Percentiles rank a stretch among this genome's conserved stretches.
These are phyloP conservation scores for Amaranthus palmeri DNA, from an alignment of 148 eudicot genomes.

Conservation along the genomic window DNA sequence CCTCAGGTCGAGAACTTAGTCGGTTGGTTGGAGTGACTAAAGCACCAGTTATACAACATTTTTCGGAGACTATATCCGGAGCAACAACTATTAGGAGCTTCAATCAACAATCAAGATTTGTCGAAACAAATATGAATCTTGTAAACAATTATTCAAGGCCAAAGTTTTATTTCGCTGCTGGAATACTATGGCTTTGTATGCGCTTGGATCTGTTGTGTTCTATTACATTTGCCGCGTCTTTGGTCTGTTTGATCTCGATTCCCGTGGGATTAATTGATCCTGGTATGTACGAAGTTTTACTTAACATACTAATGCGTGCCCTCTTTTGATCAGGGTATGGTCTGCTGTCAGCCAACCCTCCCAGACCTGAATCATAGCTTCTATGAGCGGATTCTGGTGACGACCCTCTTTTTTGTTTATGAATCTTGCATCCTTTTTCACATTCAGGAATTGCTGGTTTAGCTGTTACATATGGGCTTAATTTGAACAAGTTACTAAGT, in stretches of 20 bases:
- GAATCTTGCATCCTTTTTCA: background rate
- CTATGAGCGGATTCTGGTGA: background rate
- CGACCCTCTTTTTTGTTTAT: too few relatives aligned
- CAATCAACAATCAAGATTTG: conserved; percentile 50
- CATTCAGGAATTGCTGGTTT: conserved; percentile 53
- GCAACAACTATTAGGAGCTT: conserved; percentile 61
- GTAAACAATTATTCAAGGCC: conserved; percentile 52
- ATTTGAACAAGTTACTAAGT: conserved; percentile 43
- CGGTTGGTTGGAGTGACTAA: conserved; percentile 55
- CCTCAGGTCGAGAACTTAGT: conserved; percentile 60
- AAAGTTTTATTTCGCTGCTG: conserved; percentile 49
- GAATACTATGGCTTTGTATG: conserved; percentile 61
- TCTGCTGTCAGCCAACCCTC: background rate
- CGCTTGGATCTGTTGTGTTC: conserved; percentile 54
- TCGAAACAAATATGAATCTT: conserved; percentile 34
- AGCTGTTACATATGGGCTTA: conserved; percentile 56
- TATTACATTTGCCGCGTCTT: conserved; percentile 44
- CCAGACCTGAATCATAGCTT: background rate
- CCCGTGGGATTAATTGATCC: conserved; percentile 57
- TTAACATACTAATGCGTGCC: background rate
- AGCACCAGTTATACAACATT: conserved; percentile 75
- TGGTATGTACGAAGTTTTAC: conserved; percentile 23
- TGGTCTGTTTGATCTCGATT: conserved; percentile 50
- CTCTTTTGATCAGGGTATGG: too few relatives aligned
- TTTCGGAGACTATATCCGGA: conserved; percentile 68